Conservation (phyloP, 176 grass and related monocot species). For the Lolium rigidum region DNA sequence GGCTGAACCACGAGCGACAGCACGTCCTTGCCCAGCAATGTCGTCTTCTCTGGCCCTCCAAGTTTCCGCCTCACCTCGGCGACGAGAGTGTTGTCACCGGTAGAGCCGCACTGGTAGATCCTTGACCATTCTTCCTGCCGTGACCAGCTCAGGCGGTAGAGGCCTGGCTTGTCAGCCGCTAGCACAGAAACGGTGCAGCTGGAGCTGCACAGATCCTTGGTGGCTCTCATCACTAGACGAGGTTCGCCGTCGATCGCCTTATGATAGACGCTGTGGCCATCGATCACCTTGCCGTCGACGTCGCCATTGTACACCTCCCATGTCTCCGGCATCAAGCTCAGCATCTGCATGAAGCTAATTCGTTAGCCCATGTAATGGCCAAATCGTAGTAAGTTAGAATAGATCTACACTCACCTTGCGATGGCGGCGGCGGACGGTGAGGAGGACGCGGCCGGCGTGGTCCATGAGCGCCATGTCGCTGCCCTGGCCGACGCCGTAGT, state of each 20-base stretch:
- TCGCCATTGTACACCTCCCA: constrained; percentile 72
- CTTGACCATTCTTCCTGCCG: constrained; percentile 35
- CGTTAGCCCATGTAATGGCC: neutral
- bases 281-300: neutral
- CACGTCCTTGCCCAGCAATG: constrained; percentile 17
- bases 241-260: too few relatives aligned
- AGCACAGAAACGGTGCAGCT: constrained; percentile 51
- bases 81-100: constrained; percentile 13
- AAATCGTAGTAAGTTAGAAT: neutral
- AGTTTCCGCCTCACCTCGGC: constrained; percentile 63
- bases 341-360: constrained; percentile 37
- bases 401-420: constrained; percentile 43
- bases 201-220: constrained; percentile 47
- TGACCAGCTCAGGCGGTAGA: constrained; percentile 59
- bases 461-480: constrained; percentile 64
- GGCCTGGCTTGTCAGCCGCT: neutral
- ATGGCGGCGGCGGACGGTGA: constrained; percentile 58
- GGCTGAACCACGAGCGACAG: too few relatives aligned
- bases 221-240: constrained; percentile 45
- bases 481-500: constrained; percentile 46
- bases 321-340: constrained; percentile 55
- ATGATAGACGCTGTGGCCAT: neutral
- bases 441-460: constrained; percentile 55
- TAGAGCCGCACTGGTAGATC: constrained; percentile 4
- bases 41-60: constrained; percentile 33